phyloP scores from a whole-genome alignment of 441 rosid species.

The Arabidopsis lyrata region DNA sequence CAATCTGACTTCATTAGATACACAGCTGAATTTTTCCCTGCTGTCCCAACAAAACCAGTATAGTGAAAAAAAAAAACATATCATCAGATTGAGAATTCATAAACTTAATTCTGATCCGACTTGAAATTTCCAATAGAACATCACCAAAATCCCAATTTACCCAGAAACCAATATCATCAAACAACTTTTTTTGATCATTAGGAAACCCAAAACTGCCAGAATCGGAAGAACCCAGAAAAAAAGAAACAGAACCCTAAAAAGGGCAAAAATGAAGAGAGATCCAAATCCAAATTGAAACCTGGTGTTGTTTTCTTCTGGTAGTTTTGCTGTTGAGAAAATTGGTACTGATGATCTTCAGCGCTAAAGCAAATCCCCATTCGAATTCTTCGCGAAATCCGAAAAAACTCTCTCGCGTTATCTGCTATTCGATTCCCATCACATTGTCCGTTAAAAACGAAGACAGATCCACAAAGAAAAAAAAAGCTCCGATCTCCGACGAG shows the following conservation, averaged over 20 bases:
- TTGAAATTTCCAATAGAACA: neutral
- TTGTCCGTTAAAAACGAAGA: conserved; percentile 18
- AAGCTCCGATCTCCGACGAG: conserved; percentile 9
- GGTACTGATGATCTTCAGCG: conserved; percentile 55
- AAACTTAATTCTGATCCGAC: too few species aligned
- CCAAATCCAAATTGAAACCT: neutral
- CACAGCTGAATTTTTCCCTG: conserved; percentile 46
- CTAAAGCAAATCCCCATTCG: conserved; percentile 92
- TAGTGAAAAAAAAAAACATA: neutral
- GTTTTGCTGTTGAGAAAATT: conserved; percentile 39
- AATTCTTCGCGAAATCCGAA: conserved; percentile 33
- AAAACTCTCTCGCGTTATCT: conserved; percentile 5
- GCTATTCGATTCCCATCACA: conserved; percentile 14
- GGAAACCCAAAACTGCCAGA: neutral
- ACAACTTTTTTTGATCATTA: neutral
- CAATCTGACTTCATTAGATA: conserved; percentile 48
- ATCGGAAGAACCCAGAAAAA: neutral
- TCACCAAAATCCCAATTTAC: neutral
- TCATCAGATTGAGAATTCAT: neutral
- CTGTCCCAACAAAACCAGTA: neutral
- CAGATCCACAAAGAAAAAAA: conserved; percentile 17
- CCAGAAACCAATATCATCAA: neutral
- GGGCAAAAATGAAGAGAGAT: neutral
- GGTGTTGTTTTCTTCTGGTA: conserved; percentile 30
- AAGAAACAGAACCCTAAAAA: neutral